Evolutionary conservation across 148 eudicot genomes (phyloP).

Genomic region (Dianthus caryophyllus): DNA sequence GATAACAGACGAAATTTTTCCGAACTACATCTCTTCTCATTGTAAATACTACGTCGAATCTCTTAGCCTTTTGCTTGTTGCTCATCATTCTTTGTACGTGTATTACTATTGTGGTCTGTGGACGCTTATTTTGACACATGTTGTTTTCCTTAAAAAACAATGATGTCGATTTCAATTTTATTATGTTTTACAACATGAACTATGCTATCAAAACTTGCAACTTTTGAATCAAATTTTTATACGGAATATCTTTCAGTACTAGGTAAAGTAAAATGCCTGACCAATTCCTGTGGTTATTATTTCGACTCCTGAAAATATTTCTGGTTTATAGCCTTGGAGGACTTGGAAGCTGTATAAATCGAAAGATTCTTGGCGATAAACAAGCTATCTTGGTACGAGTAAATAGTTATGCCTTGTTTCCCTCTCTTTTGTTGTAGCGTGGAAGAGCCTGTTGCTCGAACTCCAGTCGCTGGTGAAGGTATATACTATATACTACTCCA

Average conservation of each 20-base stretch:
- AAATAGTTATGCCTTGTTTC: conserved; percentile 37
- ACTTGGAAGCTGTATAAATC: conserved; percentile 1
- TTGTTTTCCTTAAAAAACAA: neutral
- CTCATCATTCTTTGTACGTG: neutral
- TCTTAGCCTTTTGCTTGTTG: neutral
- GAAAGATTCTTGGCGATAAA: conserved; percentile 13
- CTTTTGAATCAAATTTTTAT: neutral
- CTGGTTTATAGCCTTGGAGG: conserved; percentile 17
- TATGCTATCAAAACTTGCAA: neutral
- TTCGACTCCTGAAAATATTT: neutral
- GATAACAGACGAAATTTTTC: too few species aligned
- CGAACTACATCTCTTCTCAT: too few species aligned
- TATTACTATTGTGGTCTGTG: too few species aligned
- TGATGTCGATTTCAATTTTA: conserved; percentile 11
- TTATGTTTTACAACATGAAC: neutral
- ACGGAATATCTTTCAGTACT: neutral
- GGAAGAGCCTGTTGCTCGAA: conserved; percentile 17
- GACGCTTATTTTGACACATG: neutral
- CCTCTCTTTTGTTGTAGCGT: conserved; percentile 26
- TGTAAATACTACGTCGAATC: too few species aligned
- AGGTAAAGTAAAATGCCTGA: neutral
- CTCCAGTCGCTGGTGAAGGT: conserved; percentile 32
- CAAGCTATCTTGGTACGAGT: conserved; percentile 16
- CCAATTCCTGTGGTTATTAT: neutral
- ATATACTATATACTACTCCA: too few species aligned